phyloP scores from a whole-genome alignment of 148 eudicot genomes.

The Fagopyrum tataricum region DNA sequence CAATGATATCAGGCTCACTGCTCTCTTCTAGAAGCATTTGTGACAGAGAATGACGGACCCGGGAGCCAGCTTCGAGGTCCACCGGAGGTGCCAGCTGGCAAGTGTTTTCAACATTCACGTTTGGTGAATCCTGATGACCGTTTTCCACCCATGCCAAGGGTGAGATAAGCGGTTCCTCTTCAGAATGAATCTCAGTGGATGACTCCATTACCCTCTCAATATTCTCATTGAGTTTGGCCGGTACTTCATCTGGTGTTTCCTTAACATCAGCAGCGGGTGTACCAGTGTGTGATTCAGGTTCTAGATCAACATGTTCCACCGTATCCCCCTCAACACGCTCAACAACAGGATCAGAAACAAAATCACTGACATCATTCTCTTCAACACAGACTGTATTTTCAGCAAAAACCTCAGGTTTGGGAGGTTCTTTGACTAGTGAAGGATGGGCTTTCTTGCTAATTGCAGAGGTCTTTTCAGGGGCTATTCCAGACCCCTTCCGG shows the following conservation, averaged over 20 bases:
- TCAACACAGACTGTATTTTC: constrained; percentile 27
- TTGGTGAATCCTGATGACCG: constrained; percentile 35
- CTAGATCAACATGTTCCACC: constrained; percentile 20
- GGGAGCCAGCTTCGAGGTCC: constrained; percentile 37
- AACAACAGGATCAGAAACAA: constrained; percentile 23
- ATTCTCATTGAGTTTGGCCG: constrained; percentile 23
- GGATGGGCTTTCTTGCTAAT: constrained; percentile 33
- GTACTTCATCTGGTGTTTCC: constrained; percentile 21
- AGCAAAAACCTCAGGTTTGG: constrained; percentile 20
- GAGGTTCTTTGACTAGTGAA: constrained; percentile 31
- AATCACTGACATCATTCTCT: constrained; percentile 26
- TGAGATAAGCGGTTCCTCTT: constrained; percentile 61
- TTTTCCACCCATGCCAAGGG: constrained; percentile 89
- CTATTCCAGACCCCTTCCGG: constrained; percentile 53
- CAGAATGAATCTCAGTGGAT: constrained; percentile 28
- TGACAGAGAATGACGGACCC: constrained; percentile 84
- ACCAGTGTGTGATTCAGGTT: constrained; percentile 23
- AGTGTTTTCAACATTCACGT: constrained; percentile 27
- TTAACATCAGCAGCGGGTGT: constrained; percentile 22
- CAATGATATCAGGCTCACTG: constrained; percentile 63
- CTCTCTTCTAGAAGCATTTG: constrained; percentile 93
- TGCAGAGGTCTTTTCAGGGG: constrained; percentile 31
- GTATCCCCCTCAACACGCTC: constrained; percentile 21
- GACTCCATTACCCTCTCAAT: constrained; percentile 22
- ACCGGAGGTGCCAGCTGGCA: constrained; percentile 28